Evolutionary conservation across 2,329 filamentous ascomycete species (phyloP).

Genomic region (Rosellinia necatrix): DNA sequence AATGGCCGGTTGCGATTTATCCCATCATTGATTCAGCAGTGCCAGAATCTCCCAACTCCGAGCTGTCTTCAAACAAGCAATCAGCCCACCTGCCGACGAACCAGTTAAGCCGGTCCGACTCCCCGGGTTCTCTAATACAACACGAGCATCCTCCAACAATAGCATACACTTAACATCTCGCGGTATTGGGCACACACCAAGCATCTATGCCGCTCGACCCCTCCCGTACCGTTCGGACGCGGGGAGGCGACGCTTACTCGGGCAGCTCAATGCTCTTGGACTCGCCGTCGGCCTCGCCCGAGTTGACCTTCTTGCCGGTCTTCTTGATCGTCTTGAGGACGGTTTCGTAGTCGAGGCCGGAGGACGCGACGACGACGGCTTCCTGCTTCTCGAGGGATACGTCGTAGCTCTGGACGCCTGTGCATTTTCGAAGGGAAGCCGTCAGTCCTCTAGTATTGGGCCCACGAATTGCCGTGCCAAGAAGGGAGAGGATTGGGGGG

Average conservation of each 20-base stretch:
- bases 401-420: slow-evolving; percentile 85
- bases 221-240: not conserved
- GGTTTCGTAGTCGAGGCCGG: slow-evolving; percentile 73
- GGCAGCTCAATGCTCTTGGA: slow-evolving; percentile 55
- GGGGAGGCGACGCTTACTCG: slow-evolving; percentile 30
- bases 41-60: slow-evolving; percentile 12
- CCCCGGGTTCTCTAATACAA: no score
- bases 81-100: not conserved
- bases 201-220: not conserved
- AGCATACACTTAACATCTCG: not conserved
- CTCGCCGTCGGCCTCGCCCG: slow-evolving; percentile 71
- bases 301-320: slow-evolving; percentile 91
- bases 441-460: no score
- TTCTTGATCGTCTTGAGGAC: slow-evolving; percentile 90
- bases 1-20: not conserved
- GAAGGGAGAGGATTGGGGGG: not conserved
- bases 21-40: not conserved
- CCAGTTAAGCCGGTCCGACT: no score
- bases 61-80: slow-evolving; percentile 10
- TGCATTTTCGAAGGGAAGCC: slow-evolving; percentile 5
- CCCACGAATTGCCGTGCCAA: not conserved
- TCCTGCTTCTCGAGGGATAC: slow-evolving; percentile 87
- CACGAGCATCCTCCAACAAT: not conserved
- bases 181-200: not conserved
- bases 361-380: slow-evolving; percentile 74